A percentile compares a stretch with the other conserved stretches of the same genome.
phyloP scores from a whole-genome alignment of 371 early-diverging fungal genomes.

The Coemansia sp. region DNA sequence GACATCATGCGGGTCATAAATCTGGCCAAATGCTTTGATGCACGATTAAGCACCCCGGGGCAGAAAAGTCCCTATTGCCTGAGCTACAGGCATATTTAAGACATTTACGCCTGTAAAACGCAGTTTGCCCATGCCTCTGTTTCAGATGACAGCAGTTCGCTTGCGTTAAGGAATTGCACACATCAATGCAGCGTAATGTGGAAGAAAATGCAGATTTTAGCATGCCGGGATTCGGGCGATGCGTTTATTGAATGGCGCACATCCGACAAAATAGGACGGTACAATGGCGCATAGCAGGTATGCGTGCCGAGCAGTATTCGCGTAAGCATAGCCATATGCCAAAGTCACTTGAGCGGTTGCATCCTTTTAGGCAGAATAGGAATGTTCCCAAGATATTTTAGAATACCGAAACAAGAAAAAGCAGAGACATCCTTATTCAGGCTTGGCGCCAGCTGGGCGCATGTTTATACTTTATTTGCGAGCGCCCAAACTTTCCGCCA shows the following conservation, averaged over 20 bases:
- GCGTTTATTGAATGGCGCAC: background rate
- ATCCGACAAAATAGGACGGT: background rate
- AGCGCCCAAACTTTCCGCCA: background rate
- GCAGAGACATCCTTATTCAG: background rate
- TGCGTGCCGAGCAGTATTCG: background rate
- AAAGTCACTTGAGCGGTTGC: conserved; percentile 3
- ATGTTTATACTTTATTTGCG: background rate
- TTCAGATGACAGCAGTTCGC: background rate
- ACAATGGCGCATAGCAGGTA: background rate
- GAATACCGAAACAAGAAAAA: background rate
- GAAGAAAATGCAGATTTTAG: background rate
- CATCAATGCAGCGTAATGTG: conserved; percentile 1
- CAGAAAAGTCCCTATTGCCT: background rate
- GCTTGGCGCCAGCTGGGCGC: background rate
- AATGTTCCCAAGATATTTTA: background rate
- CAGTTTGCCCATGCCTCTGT: background rate
- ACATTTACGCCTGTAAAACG: background rate
- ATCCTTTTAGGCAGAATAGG: background rate
- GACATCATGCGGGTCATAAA: background rate
- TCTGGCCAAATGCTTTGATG: background rate
- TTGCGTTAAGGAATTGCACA: background rate
- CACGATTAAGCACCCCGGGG: background rate
- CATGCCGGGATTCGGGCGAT: conserved; percentile 1
- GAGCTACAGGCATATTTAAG: background rate
- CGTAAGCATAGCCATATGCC: background rate